Evolutionary conservation across 208 protist genomes (phyloP).

Genomic region (Eutreptiella sp.): DNA sequence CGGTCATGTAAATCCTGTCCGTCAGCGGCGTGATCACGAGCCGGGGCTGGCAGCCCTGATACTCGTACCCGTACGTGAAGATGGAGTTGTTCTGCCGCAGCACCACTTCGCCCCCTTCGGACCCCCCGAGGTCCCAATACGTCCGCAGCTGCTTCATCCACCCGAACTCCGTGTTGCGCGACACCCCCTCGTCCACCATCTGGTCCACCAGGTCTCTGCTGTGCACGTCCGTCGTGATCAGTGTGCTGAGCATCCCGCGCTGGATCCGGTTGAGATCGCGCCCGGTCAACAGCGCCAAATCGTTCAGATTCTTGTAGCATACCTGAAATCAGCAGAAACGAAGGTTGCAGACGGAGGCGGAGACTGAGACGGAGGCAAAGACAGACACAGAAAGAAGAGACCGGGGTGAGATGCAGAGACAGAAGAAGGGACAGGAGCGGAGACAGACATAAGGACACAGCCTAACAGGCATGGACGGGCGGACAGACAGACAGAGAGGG

Average conservation of each 20-base stretch:
- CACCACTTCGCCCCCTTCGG: constrained; percentile 83
- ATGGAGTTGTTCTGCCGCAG: constrained; percentile 88
- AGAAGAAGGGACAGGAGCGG: too few relatives aligned
- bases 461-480: too few relatives aligned
- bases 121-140: constrained; percentile 86
- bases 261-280: constrained; percentile 76
- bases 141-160: constrained; percentile 95
- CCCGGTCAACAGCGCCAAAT: constrained; percentile 79
- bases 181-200: constrained; percentile 79
- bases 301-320: constrained; percentile 71
- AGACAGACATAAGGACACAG: too few relatives aligned
- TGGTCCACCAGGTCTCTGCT: constrained; percentile 87
- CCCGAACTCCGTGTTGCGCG: constrained; percentile 77
- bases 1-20: constrained; percentile 95
- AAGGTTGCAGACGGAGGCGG: constrained; percentile 4
- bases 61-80: constrained; percentile 96
- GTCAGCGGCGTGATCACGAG: constrained; percentile 96
- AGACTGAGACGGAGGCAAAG: too few relatives aligned
- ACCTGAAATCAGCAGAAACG: constrained; percentile 5
- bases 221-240: constrained; percentile 97
- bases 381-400: constrained; percentile 9
- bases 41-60: constrained; percentile 87
- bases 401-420: too few relatives aligned
- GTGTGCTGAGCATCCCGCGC: constrained; percentile 80
- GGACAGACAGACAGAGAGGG: too few relatives aligned